phyloP scores from a whole-genome alignment of 176 grass and related monocot species.

The Rhipidocladum racemiflorum region DNA sequence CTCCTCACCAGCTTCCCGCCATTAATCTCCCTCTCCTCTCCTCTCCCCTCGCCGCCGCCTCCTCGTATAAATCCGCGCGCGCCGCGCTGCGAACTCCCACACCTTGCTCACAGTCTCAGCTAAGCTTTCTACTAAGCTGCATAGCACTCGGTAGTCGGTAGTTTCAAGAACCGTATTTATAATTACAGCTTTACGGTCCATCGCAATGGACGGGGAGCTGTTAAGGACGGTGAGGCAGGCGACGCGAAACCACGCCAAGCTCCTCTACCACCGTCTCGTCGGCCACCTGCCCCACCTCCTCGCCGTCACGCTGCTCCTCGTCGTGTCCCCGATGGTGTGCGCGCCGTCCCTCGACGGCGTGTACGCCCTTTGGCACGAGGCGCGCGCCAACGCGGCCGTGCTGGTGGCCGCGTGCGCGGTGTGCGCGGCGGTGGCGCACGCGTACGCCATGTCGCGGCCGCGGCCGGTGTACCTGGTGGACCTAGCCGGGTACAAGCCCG shows the following conservation, averaged over 20 bases:
- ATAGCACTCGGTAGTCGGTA: neutral
- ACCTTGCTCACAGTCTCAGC: neutral
- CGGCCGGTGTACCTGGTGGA: slow-evolving; percentile 55
- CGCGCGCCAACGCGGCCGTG: slow-evolving; percentile 2
- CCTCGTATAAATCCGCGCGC: slow-evolving; percentile 17
- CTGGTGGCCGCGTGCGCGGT: neutral
- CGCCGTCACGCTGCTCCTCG: slow-evolving; percentile 14
- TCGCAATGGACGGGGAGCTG: slow-evolving; percentile 25
- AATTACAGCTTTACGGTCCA: neutral
- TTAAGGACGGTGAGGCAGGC: slow-evolving; percentile 20
- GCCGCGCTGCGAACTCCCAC: neutral
- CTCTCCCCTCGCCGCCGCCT: neutral
- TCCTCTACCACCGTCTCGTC: slow-evolving; percentile 25
- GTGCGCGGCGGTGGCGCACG: slow-evolving; percentile 14
- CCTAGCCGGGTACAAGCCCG: slow-evolving; percentile 37
- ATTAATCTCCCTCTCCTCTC: neutral
- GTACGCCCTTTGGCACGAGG: neutral
- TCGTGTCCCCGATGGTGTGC: neutral
- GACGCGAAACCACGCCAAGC: slow-evolving; percentile 30
- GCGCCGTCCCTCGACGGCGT: neutral
- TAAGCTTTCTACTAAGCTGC: neutral
- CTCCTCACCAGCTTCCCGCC: slow-evolving; percentile 18
- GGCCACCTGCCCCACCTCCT: slow-evolving; percentile 15
- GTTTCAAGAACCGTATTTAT: neutral
- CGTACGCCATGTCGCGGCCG: slow-evolving; percentile 30